Conservation (phyloP, 306 rosid species). For the Prunus mume region DNA sequence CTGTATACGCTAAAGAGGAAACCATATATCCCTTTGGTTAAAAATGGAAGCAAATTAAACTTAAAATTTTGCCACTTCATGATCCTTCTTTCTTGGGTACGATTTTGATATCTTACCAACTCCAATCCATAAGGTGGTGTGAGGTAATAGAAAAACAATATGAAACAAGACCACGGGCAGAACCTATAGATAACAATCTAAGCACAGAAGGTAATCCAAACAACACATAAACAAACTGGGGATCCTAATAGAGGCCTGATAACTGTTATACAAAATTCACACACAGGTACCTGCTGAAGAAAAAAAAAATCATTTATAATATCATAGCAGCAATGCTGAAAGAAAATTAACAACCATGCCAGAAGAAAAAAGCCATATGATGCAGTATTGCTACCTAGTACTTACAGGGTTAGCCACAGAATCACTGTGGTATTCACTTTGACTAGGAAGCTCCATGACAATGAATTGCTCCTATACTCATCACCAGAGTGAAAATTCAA, state of each 20-base stretch:
- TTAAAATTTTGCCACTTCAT: background rate
- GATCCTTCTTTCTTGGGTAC: background rate
- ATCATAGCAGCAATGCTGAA: background rate
- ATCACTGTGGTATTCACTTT: background rate
- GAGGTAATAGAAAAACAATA: conserved; percentile 7
- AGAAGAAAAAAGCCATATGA: background rate
- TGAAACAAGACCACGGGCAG: background rate
- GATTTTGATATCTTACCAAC: background rate
- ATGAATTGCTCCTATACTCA: background rate
- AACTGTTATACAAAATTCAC: background rate
- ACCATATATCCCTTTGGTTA: background rate
- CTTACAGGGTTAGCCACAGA: conserved; percentile 5
- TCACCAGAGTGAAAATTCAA: background rate
- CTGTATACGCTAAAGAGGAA: background rate
- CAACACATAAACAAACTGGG: background rate
- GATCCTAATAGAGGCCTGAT: background rate
- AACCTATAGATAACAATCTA: background rate
- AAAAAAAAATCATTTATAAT: background rate
- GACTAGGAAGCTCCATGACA: conserved; percentile 4
- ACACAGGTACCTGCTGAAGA: background rate
- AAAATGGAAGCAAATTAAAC: background rate
- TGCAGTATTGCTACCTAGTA: background rate
- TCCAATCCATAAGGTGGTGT: background rate
- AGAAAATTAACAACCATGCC: background rate
- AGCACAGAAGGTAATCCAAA: conserved; percentile 5